Conservation (phyloP, 2,329 filamentous ascomycete species). For the Chaetomium sp. region DNA sequence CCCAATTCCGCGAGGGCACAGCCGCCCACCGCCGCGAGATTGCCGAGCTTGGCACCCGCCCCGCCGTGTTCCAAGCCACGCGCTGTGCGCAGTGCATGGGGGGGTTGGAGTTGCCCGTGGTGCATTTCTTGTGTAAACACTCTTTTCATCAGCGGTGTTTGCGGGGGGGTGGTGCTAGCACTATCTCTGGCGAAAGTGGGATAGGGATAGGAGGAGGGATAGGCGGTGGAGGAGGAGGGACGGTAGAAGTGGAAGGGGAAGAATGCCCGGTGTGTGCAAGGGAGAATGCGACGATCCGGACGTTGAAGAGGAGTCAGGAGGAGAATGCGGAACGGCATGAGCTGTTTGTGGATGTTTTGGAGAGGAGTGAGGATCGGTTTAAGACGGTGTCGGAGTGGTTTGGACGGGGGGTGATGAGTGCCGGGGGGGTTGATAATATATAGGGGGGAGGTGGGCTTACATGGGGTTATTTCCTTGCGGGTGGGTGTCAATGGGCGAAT, state of each 20-base stretch:
- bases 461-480: too few species aligned
- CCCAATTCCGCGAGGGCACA: conserved; percentile 79
- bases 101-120: conserved; percentile 75
- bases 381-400: conserved; percentile 93
- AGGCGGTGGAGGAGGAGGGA: conserved; percentile 28
- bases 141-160: conserved; percentile 92
- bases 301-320: conserved; percentile 78
- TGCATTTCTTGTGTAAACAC: conserved; percentile 96
- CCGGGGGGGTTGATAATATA: background rate
- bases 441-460: too few species aligned
- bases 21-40: conserved; percentile 73
- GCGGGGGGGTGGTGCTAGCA: conserved; percentile 26
- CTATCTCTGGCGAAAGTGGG: too few species aligned
- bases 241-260: conserved; percentile 24
- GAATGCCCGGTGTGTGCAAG: conserved; percentile 84
- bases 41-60: conserved; percentile 67
- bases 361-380: conserved; percentile 73
- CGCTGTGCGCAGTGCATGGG: conserved; percentile 77
- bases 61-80: conserved; percentile 83
- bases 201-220: too few species aligned
- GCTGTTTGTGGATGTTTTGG: conserved; percentile 75
- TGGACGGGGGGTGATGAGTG: conserved; percentile 81
- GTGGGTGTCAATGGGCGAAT: too few species aligned
- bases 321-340: conserved; percentile 85
- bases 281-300: conserved; percentile 80